Evolutionary conservation across 2,329 filamentous ascomycete species (phyloP), one percentile per base, ranked within the genome.

Genomic region (Lasiodiplodia gonubiensis): DNA sequence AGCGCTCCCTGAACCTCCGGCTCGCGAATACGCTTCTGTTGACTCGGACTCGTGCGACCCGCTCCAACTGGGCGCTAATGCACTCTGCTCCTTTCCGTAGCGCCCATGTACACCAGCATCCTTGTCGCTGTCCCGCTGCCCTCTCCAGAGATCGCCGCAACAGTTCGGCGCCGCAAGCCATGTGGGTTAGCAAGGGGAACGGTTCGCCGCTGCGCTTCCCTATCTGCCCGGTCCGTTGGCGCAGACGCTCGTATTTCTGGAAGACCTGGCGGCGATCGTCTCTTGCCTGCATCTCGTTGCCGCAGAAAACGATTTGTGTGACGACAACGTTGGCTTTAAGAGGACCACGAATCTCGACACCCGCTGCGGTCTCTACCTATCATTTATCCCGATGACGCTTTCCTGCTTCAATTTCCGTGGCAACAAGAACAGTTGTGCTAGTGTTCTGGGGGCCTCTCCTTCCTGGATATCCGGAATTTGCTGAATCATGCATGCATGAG

Each of bases 61-160:
- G 59, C 39, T 30, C n/a, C 18, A 25, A 25, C 49, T 52, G 59
- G 46, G 59, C 59, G 59, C 59, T 51, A 49, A 63, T 63, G 59
- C 59, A 63, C 27, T n/a, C 25, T n/a, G 59, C 30, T 51, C 30
- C 46, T 37, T 63, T n/a, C 46, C 39, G 39, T 46, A 27, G 49
- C 25, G 51, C 25, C 23, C 27, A 27, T 5, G 12, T 30, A 25
- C 23, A 30, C 53, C 53, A 11, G 3, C 16, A 61, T 16, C 57
- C 57, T n/a, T 27, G 57, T 35, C 37, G 42, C 12, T 14, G 18
- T 51, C 46, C 59, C 59, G 59, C 59, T 63, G 46, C 59, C 57
- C 54, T 30, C 16, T 39, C 21, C 46, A 46, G 37, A 18, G 25
- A 10, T 37, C 37, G 33, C 12, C 18, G 35, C 21, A 35, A 57